A percentile compares a stretch with the other conserved stretches of the same genome.
Evolutionary conservation across 768 basidiomycete genomes (phyloP).

Genomic region (Pulveroboletus sp.): DNA sequence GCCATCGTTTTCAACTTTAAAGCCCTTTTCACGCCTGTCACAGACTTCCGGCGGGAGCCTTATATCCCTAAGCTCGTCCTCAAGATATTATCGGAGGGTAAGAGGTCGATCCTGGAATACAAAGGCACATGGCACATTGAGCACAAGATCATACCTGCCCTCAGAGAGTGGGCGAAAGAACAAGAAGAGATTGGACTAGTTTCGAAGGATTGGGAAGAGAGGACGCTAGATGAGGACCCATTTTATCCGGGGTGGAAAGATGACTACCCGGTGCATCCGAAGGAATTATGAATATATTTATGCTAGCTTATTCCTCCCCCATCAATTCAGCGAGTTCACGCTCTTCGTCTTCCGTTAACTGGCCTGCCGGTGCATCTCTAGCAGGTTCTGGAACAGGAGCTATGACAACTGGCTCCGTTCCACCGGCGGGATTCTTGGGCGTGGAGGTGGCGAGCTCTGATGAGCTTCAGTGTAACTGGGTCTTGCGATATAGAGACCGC

Average conservation of each 20-base stretch:
- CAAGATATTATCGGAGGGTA: constrained; percentile 39
- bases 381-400: constrained; percentile 26
- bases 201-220: constrained; percentile 43
- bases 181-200: constrained; percentile 46
- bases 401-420: constrained; percentile 16
- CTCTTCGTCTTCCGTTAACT: constrained; percentile 85
- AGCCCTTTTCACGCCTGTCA: constrained; percentile 47
- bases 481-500: background rate
- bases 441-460: constrained; percentile 28
- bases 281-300: constrained; percentile 1
- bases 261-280: constrained; percentile 15
- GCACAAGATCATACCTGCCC: constrained; percentile 42
- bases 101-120: constrained; percentile 38
- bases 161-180: constrained; percentile 43
- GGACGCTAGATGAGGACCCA: constrained; percentile 47
- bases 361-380: constrained; percentile 27
- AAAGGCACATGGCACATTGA: constrained; percentile 40
- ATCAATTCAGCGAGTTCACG: constrained; percentile 81
- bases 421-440: constrained; percentile 15
- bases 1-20: constrained; percentile 53
- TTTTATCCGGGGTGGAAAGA: constrained; percentile 47
- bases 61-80: constrained; percentile 45
- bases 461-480: background rate
- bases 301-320: constrained; percentile 29
- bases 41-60: constrained; percentile 40